Evolutionary conservation across 1,139 yeast species (phyloP).

Genomic region (Blastobotrys elegans): DNA sequence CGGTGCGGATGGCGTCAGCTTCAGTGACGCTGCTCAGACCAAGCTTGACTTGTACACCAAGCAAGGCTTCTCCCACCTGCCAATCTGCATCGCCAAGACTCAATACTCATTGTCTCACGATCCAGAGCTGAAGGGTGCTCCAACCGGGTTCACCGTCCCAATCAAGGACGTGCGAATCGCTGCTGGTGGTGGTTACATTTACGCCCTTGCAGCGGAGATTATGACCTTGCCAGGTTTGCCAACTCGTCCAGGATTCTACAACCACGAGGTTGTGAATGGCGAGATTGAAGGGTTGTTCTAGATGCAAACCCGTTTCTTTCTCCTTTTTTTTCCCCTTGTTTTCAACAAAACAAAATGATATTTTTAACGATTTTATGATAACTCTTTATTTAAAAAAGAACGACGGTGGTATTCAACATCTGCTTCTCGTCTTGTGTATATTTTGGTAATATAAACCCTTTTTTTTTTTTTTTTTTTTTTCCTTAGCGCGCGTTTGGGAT

Average conservation of each 20-base stretch:
- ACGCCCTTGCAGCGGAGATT: constrained; percentile 95
- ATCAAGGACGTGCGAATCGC: constrained; percentile 91
- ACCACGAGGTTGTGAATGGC: constrained; percentile 91
- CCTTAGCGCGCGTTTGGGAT: too few species aligned
- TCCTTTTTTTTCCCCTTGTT: background rate
- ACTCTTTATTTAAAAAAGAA: background rate
- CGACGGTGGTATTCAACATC: constrained; percentile 1
- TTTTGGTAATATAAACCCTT: background rate
- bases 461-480: background rate
- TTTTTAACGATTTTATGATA: background rate
- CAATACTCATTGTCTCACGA: constrained; percentile 96
- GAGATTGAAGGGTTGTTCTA: constrained; percentile 92
- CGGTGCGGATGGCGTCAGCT: constrained; percentile 88
- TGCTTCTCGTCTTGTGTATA: constrained; percentile 1
- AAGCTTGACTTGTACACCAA: constrained; percentile 78
- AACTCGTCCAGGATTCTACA: constrained; percentile 95
- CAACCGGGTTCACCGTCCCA: constrained; percentile 91
- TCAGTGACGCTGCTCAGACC: constrained; percentile 76
- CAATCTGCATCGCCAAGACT: constrained; percentile 96
- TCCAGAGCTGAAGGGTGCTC: constrained; percentile 89
- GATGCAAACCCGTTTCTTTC: background rate
- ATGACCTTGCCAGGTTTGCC: constrained; percentile 98
- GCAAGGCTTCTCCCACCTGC: constrained; percentile 89
- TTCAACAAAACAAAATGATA: too few species aligned
- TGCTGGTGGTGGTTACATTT: constrained; percentile 94